Evolutionary conservation across 306 rosid species (phyloP), one percentile per base, ranked within the genome.

Genomic region (Quercus agrifolia): DNA sequence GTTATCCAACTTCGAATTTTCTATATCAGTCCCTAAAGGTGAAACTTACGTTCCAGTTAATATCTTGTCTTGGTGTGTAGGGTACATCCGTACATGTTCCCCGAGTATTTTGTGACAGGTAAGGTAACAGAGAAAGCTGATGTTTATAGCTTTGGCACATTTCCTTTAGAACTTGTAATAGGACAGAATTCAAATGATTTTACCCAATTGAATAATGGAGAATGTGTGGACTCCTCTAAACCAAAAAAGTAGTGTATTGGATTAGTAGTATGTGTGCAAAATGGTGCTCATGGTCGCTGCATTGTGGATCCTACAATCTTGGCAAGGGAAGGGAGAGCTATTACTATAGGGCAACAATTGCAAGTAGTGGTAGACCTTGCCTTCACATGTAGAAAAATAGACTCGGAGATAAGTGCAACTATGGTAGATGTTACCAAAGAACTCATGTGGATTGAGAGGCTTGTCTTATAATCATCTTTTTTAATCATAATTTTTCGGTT

Each of bases 21-120:
- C 80, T 9, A 5, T 81, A 18, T 70, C 84, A 49, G 70, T 75
- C 75, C 80, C 72, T 0, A 59, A 21, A 13, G 68, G 64, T 18
- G 21, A 75, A 81, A 70, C 61, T 13, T 31, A 74, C 27, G 76
- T 80, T 4, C 10, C n/a, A 3, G 61, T 17, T 14, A 17, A 49
- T 49, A 10, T 10, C 54, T 49, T 12, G 54, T 12, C 54, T 49
- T 49, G 54, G 54, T 49, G 5, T 49, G 15, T 49, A 49, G 54
- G 54, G 54, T 49, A 49, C 23, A 23, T 23, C 23, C 23, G 23
- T 23, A 23, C 54, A 3, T 10, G 15, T 3, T 13, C 15, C 54
- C 17, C 4, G 4, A 12, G 13, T 10, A 49, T 49, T 10, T 18
- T 19, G 18, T 75, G 14, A 54, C 41, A 2, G 56, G 71, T 27